A percentile compares a stretch with the other conserved stretches of the same genome.
These are phyloP conservation scores for Penicillium roqueforti DNA, from an alignment of 495 filamentous ascomycete species.

Conservation along the genomic window DNA sequence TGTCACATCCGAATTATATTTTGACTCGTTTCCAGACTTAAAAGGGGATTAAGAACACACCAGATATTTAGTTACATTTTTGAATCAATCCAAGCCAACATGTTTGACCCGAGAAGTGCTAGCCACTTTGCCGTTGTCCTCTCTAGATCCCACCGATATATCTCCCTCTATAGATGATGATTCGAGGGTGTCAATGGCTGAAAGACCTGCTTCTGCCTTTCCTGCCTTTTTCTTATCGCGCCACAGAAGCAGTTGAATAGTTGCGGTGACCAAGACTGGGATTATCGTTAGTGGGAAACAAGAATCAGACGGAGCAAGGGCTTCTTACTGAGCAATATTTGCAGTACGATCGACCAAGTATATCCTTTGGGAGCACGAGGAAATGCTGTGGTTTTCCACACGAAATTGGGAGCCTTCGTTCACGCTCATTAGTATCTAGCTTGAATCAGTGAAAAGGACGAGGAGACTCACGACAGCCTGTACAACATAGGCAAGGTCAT, in stretches of 20 bases:
- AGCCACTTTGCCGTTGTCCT: background rate
- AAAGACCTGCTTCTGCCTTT: background rate
- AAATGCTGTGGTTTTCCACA: constrained; percentile 39
- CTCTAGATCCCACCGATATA: background rate
- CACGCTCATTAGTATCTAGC: background rate
- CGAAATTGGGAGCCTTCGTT: constrained; percentile 33
- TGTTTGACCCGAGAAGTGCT: background rate
- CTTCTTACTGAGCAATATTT: constrained; percentile 19
- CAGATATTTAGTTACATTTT: too few relatives aligned
- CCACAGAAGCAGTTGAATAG: constrained; percentile 3
- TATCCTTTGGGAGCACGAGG: constrained; percentile 34
- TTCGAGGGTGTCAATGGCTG: background rate
- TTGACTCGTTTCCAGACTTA: too few relatives aligned
- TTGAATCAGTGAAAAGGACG: background rate
- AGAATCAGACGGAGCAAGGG: background rate
- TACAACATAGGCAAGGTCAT: constrained; percentile 27
- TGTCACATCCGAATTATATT: too few relatives aligned
- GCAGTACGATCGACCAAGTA: constrained; percentile 28
- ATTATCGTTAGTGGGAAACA: background rate
- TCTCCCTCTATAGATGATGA: background rate
- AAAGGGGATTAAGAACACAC: too few relatives aligned
- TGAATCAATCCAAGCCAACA: background rate
- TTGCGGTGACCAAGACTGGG: background rate
- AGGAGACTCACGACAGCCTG: constrained; percentile 26
- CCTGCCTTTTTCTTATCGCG: constrained; percentile 1